Evolutionary conservation across 2,329 filamentous ascomycete genomes (phyloP).

Genomic region (Chrysoporthe puriensis): DNA sequence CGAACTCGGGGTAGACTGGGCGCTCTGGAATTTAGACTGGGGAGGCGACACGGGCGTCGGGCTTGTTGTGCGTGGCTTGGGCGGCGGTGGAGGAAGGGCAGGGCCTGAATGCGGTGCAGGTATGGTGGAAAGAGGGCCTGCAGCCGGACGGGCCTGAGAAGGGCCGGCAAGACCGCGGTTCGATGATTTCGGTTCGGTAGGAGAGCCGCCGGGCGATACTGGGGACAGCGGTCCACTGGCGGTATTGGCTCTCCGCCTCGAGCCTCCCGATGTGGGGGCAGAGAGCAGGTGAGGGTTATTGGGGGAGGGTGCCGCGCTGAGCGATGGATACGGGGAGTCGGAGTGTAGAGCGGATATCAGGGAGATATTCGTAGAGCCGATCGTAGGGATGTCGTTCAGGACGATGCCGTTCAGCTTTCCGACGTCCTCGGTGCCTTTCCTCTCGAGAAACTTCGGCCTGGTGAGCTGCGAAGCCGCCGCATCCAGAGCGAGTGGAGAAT

Average conservation of each 20-base stretch:
- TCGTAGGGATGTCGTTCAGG: slow-evolving; percentile 32
- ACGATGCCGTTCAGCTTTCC: slow-evolving; percentile 31
- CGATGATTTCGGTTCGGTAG: slow-evolving; percentile 21
- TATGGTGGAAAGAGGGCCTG: slow-evolving; percentile 8
- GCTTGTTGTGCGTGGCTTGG: slow-evolving; percentile 20
- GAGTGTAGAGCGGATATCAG: slow-evolving; percentile 30
- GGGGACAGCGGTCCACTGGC: slow-evolving; percentile 29
- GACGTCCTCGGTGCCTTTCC: slow-evolving; percentile 28
- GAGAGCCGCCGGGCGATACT: slow-evolving; percentile 20
- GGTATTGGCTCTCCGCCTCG: slow-evolving; percentile 27
- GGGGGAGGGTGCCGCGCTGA: slow-evolving; percentile 10
- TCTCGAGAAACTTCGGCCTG: slow-evolving; percentile 25
- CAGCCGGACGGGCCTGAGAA: slow-evolving; percentile 14
- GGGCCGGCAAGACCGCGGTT: slow-evolving; percentile 7
- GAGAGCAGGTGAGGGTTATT: slow-evolving; percentile 23
- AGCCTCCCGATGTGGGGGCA: slow-evolving; percentile 20
- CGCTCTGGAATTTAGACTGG: slow-evolving; percentile 13
- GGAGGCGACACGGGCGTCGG: slow-evolving; percentile 19
- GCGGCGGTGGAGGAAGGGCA: slow-evolving; percentile 16
- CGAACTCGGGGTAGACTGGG: slow-evolving; percentile 19
- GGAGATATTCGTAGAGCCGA: slow-evolving; percentile 21
- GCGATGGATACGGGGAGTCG: slow-evolving; percentile 27
- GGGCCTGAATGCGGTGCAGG: slow-evolving; percentile 14
- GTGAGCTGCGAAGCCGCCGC: slow-evolving; percentile 22
- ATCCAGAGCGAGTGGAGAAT: slow-evolving; percentile 26